Percentiles rank a stretch among this genome's conserved stretches.
Evolutionary conservation across 495 filamentous ascomycete genomes (phyloP).

Genomic region (Xylaria palmicola): DNA sequence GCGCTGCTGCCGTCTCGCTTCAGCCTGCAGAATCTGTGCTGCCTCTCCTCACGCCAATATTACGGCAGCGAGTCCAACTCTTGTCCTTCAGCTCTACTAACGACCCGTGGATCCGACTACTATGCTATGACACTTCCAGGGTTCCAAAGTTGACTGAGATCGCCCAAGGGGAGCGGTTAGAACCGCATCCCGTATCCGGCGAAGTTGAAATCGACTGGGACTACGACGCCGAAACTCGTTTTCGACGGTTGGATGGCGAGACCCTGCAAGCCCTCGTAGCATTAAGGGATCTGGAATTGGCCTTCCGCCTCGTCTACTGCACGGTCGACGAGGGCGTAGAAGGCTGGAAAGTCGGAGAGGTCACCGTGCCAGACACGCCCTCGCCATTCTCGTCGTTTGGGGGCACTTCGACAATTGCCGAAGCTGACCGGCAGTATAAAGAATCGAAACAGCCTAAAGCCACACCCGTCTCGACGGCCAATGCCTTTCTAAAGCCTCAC

Average conservation of each 20-base stretch:
- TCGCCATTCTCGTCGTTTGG: constrained; percentile 41
- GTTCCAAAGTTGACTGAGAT: constrained; percentile 65
- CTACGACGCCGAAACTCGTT: constrained; percentile 61
- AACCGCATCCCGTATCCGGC: constrained; percentile 89
- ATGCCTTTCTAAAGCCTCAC: constrained; percentile 13
- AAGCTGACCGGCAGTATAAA: constrained; percentile 45
- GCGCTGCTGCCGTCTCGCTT: constrained; percentile 75
- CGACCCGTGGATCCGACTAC: constrained; percentile 83
- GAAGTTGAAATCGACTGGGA: constrained; percentile 76
- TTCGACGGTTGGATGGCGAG: constrained; percentile 78
- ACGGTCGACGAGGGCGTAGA: constrained; percentile 62
- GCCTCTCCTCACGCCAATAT: constrained; percentile 82
- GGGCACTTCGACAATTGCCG: constrained; percentile 37
- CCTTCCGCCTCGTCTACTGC: constrained; percentile 53
- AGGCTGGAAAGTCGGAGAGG: constrained; percentile 83
- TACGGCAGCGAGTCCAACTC: constrained; percentile 83
- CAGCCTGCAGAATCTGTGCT: constrained; percentile 74
- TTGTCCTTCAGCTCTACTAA: constrained; percentile 59
- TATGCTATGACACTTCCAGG: constrained; percentile 76
- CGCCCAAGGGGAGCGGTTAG: constrained; percentile 65
- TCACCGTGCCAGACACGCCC: constrained; percentile 57
- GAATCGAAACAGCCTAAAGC: constrained; percentile 25
- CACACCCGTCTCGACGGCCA: constrained; percentile 11
- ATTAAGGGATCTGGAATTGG: constrained; percentile 54
- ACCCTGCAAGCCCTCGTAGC: constrained; percentile 72